Conservation (phyloP, 2,329 filamentous ascomycete genomes). For the Piedraia hortae region DNA sequence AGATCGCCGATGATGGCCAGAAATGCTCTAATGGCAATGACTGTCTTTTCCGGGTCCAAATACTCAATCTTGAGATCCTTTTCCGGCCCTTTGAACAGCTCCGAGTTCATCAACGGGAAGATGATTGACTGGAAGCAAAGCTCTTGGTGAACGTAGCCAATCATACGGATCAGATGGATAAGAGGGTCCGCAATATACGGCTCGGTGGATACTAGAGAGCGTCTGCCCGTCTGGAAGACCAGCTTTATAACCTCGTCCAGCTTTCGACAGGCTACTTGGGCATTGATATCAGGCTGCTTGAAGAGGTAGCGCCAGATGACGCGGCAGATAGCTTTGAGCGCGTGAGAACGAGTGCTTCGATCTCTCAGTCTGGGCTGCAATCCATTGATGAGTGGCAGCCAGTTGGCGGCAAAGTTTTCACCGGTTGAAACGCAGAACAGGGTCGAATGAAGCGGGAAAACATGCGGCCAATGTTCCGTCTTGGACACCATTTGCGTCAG, state of each 20-base stretch:
- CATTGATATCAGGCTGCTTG: conserved; percentile 39
- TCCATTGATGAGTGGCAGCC: conserved; percentile 54
- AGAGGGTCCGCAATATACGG: conserved; percentile 62
- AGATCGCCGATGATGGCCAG: conserved; percentile 79
- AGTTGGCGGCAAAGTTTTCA: conserved; percentile 62
- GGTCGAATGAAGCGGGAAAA: conserved; percentile 68
- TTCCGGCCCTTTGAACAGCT: conserved; percentile 35
- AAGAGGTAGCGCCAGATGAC: conserved; percentile 89
- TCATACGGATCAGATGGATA: conserved; percentile 79
- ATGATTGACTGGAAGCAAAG: conserved; percentile 79
- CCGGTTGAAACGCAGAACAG: conserved; percentile 67
- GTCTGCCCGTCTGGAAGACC: conserved; percentile 54
- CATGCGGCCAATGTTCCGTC: conserved; percentile 69
- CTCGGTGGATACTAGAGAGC: conserved; percentile 59
- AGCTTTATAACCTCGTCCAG: conserved; percentile 73
- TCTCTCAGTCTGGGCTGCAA: conserved; percentile 68
- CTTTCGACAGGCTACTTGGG: conserved; percentile 43
- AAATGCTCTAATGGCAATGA: conserved; percentile 89
- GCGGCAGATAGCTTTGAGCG: conserved; percentile 69
- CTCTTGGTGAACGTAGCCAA: conserved; percentile 81
- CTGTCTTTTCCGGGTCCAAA: conserved; percentile 83
- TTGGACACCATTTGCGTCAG: conserved; percentile 69
- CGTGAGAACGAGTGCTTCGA: conserved; percentile 45
- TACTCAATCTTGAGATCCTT: conserved; percentile 71
- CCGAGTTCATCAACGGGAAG: conserved; percentile 84